Conservation (phyloP, 164 flowering plant genomes). For the Chimonanthus salicifolius region DNA sequence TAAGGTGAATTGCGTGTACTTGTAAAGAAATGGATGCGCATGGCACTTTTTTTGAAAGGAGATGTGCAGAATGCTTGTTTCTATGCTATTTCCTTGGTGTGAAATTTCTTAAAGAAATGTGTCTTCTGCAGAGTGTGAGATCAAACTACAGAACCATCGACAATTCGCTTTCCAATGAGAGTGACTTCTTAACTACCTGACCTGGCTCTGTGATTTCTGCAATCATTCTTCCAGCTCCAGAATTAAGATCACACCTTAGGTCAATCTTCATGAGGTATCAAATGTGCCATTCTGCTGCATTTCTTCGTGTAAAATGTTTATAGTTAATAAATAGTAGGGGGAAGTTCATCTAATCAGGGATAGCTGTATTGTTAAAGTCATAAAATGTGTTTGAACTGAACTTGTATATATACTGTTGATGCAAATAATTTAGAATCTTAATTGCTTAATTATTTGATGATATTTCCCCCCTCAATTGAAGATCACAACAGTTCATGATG, state of each 20-base stretch:
- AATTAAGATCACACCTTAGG: background rate
- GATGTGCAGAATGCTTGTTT: background rate
- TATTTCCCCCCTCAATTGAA: background rate
- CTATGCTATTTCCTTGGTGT: background rate
- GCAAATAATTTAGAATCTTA: background rate
- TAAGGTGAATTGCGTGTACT: too few species aligned
- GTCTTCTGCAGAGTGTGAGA: constrained; percentile 51
- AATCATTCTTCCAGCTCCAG: background rate
- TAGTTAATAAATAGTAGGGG: background rate
- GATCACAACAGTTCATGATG: background rate
- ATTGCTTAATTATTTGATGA: background rate
- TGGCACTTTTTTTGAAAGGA: background rate
- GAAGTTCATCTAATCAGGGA: background rate
- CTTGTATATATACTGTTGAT: background rate
- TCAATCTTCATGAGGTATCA: background rate
- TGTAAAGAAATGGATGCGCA: background rate
- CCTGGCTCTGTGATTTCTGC: background rate
- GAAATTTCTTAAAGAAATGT: background rate
- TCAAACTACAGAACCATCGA: constrained; percentile 41
- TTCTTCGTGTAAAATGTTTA: background rate
- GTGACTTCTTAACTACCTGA: constrained; percentile 3
- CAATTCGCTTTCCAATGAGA: constrained; percentile 19
- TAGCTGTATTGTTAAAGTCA: background rate
- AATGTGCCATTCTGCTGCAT: background rate
- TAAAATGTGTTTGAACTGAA: background rate